phyloP scores from a whole-genome alignment of 495 filamentous ascomycete genomes.

The Saxophila tyrrhenica region DNA sequence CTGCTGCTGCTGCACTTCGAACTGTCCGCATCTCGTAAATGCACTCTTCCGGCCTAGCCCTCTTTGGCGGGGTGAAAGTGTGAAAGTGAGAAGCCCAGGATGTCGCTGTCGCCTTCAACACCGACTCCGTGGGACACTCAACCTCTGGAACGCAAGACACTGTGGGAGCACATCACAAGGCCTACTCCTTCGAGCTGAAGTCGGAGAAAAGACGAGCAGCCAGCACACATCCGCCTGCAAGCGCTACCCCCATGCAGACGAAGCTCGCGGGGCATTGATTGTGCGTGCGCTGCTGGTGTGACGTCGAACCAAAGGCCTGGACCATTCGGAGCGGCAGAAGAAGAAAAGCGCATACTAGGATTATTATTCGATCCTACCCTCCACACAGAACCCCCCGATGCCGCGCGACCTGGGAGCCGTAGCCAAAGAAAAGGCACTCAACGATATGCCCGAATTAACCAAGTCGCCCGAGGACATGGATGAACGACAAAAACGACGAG shows the following conservation, averaged over 20 bases:
- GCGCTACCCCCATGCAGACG: not conserved
- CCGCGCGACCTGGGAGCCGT: constrained; percentile 27
- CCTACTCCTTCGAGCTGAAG: too few relatives aligned
- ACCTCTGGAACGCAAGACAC: too few relatives aligned
- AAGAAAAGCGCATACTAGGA: too few relatives aligned
- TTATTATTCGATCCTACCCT: too few relatives aligned
- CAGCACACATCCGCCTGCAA: not conserved
- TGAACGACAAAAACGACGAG: not conserved
- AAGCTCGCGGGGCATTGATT: not conserved
- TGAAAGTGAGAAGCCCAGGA: too few relatives aligned
- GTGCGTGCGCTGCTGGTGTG: not conserved
- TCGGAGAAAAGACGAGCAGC: not conserved
- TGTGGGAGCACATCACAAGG: too few relatives aligned
- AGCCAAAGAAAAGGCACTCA: constrained; percentile 22
- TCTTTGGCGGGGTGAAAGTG: too few relatives aligned
- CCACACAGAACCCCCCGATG: constrained; percentile 21
- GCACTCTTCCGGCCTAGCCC: too few relatives aligned
- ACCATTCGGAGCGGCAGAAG: not conserved
- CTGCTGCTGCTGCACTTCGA: too few relatives aligned
- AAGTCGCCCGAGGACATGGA: constrained; percentile 23
- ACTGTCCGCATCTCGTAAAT: too few relatives aligned
- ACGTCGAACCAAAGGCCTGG: not conserved
- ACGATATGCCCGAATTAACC: constrained; percentile 24
- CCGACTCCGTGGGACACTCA: too few relatives aligned
- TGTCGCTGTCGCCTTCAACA: too few relatives aligned